Percentiles rank a stretch among this genome's conserved stretches.
These are phyloP conservation scores for Myrica gale DNA, from an alignment of 306 rosid genomes.

Conservation along the genomic window DNA sequence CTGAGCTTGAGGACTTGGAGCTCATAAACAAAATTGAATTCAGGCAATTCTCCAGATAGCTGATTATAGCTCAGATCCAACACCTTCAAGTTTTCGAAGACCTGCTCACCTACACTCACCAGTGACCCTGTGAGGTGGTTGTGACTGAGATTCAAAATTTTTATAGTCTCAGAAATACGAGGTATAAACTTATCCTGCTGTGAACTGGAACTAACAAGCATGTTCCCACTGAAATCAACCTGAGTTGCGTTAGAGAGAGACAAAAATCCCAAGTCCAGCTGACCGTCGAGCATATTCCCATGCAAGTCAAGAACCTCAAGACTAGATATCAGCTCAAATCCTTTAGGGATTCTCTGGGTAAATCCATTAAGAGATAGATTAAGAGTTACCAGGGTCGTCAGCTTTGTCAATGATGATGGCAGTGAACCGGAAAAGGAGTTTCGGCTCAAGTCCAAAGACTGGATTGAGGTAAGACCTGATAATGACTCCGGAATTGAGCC, in stretches of 20 bases:
- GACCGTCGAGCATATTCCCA: constrained; percentile 76
- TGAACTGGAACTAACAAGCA: constrained; percentile 59
- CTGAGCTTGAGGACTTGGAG: constrained; percentile 89
- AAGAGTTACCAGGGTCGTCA: constrained; percentile 57
- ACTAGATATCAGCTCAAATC: constrained; percentile 60
- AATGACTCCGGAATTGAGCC: constrained; percentile 69
- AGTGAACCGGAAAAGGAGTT: constrained; percentile 71
- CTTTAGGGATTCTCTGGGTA: constrained; percentile 66
- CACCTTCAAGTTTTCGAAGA: constrained; percentile 77
- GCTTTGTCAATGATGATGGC: constrained; percentile 56
- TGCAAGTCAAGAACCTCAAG: constrained; percentile 82
- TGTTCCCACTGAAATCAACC: constrained; percentile 80
- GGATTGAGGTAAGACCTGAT: constrained; percentile 64
- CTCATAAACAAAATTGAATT: constrained; percentile 84
- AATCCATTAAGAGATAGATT: constrained; percentile 73
- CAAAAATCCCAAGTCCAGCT: constrained; percentile 60
- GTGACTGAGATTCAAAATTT: constrained; percentile 79
- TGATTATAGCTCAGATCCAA: constrained; percentile 92
- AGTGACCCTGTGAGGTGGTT: constrained; percentile 76
- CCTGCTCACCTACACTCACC: constrained; percentile 60
- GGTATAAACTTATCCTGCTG: constrained; percentile 63
- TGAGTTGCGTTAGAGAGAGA: constrained; percentile 52
- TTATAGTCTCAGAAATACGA: constrained; percentile 61
- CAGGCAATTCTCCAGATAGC: constrained; percentile 88
- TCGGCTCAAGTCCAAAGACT: constrained; percentile 74